Percentiles rank a stretch among this genome's conserved stretches.
These are phyloP conservation scores for Leonotis leonurus DNA, from an alignment of 257 asterid species.

Conservation along the genomic window DNA sequence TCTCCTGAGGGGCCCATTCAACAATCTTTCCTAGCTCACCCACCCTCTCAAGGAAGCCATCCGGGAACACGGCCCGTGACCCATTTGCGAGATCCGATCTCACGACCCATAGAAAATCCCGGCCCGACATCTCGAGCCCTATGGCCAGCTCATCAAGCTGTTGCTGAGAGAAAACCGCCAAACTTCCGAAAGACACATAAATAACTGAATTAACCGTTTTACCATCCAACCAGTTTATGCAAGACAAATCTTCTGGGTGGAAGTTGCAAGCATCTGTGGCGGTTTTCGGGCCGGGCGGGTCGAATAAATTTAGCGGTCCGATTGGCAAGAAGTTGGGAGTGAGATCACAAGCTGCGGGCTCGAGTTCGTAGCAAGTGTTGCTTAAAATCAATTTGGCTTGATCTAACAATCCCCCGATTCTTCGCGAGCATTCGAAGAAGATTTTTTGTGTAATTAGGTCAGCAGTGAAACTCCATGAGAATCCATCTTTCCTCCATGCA, in stretches of 20 bases:
- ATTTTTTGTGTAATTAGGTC: constrained; percentile 12
- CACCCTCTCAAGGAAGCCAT: constrained; percentile 28
- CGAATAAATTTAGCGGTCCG: constrained; percentile 27
- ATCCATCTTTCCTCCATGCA: constrained; percentile 10
- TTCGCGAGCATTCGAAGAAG: constrained; percentile 12
- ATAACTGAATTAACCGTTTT: constrained; percentile 26
- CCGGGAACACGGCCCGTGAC: constrained; percentile 18
- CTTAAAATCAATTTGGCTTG: constrained; percentile 5
- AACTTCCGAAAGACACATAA: constrained; percentile 42
- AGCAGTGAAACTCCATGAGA: constrained; percentile 5
- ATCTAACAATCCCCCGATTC: neutral
- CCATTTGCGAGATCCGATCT: constrained; percentile 30
- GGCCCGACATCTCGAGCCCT: constrained; percentile 38
- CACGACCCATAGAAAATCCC: constrained; percentile 38
- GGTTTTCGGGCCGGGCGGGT: neutral
- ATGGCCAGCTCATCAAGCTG: constrained; percentile 36
- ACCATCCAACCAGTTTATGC: constrained; percentile 31
- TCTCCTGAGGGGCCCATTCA: constrained; percentile 39
- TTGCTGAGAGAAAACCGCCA: constrained; percentile 28
- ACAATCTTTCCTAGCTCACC: constrained; percentile 29
- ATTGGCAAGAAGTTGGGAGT: constrained; percentile 18
- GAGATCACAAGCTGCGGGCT: constrained; percentile 29
- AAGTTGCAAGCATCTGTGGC: constrained; percentile 16
- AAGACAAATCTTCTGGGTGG: constrained; percentile 25
- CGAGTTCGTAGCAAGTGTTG: constrained; percentile 28